Evolutionary conservation across 2,329 filamentous ascomycete species (phyloP).

Genomic region (Sarocladium oryzae): DNA sequence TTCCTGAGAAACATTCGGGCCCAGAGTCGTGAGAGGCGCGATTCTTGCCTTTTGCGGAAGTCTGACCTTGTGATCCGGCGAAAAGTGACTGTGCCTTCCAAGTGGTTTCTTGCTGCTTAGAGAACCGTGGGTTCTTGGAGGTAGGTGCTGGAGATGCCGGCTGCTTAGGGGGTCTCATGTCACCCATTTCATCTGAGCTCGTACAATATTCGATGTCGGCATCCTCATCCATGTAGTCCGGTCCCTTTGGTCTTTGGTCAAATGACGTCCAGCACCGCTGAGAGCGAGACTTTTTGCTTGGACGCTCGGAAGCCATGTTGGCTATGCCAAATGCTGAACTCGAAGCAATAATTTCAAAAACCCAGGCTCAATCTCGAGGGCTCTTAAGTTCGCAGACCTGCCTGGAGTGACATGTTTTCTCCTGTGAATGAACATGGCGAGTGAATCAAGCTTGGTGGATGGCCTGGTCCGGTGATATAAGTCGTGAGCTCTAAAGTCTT

Average conservation of each 20-base stretch:
- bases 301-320: not conserved
- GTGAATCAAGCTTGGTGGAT: too few species aligned
- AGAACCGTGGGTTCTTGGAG: too few species aligned
- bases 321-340: too few species aligned
- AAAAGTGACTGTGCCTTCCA: not conserved
- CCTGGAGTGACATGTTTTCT: too few species aligned
- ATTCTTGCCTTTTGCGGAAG: not conserved
- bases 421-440: too few species aligned
- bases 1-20: not conserved
- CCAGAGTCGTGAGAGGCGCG: not conserved
- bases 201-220: not conserved
- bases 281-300: not conserved
- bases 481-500: too few species aligned
- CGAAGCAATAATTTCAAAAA: too few species aligned
- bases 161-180: not conserved
- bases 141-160: not conserved
- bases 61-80: not conserved
- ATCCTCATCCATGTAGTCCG: not conserved
- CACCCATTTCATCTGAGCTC: not conserved
- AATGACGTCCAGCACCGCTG: conserved; percentile 1
- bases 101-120: not conserved
- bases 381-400: too few species aligned
- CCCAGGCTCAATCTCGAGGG: too few species aligned
- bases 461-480: too few species aligned
- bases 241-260: not conserved